Conservation (phyloP, 106 monocot genomes). For the Dioscorea dumetorum region DNA sequence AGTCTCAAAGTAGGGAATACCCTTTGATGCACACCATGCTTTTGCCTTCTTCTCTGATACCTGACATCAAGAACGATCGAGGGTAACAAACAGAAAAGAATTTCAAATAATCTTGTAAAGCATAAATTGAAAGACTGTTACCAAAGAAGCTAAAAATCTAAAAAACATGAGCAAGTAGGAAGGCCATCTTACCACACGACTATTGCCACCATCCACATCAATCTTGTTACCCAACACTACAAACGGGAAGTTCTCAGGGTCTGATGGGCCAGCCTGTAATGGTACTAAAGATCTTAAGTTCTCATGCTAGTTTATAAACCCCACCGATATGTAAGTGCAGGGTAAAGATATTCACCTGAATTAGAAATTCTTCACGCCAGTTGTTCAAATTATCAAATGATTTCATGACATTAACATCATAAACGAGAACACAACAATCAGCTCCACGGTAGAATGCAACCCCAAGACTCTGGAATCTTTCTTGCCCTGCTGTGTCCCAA, state of each 20-base stretch:
- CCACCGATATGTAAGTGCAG: too few species aligned
- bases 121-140: too few species aligned
- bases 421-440: constrained; percentile 91
- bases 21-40: constrained; percentile 83
- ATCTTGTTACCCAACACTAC: constrained; percentile 82
- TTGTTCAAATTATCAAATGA: constrained; percentile 82
- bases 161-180: neutral
- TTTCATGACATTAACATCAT: constrained; percentile 83
- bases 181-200: constrained; percentile 42
- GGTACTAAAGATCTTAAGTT: too few species aligned
- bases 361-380: constrained; percentile 56
- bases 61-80: constrained; percentile 13
- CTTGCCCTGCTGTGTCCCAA: constrained; percentile 96
- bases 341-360: constrained; percentile 29
- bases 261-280: constrained; percentile 68
- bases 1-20: constrained; percentile 88
- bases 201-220: constrained; percentile 68
- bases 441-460: constrained; percentile 94
- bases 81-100: too few species aligned
- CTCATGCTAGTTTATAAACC: too few species aligned
- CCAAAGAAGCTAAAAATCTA: too few species aligned
- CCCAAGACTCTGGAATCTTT: constrained; percentile 94
- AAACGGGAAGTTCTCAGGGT: constrained; percentile 87
- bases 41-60: constrained; percentile 83
- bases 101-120: too few species aligned